phyloP scores from a whole-genome alignment of 2,329 filamentous ascomycete genomes.

The Colletotrichum phormii region DNA sequence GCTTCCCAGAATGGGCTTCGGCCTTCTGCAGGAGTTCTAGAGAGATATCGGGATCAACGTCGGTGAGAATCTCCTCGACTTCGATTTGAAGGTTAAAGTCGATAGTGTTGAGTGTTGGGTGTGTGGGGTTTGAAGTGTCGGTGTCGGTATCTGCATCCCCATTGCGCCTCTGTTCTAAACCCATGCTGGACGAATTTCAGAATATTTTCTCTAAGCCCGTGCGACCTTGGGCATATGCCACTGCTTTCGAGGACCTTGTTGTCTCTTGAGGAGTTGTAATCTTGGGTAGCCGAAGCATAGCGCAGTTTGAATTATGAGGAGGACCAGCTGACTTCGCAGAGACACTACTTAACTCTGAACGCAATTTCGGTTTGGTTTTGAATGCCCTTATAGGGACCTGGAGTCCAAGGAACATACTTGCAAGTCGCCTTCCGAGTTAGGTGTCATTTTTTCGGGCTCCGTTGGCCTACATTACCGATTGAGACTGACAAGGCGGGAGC shows the following conservation, averaged over 20 bases:
- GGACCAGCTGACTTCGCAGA: background rate
- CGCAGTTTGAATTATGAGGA: background rate
- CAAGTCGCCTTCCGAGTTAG: background rate
- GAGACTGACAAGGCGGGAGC: background rate
- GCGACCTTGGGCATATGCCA: background rate
- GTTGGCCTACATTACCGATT: background rate
- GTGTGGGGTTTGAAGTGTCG: background rate
- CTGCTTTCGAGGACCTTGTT: too few relatives aligned
- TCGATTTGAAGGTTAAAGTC: slow-evolving; percentile 38
- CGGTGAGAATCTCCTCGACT: slow-evolving; percentile 38
- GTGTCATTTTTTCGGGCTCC: slow-evolving; percentile 20
- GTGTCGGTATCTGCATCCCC: background rate
- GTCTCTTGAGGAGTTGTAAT: background rate
- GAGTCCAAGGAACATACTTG: background rate
- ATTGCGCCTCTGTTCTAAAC: background rate
- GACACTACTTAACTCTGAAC: background rate
- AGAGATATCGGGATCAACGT: slow-evolving; percentile 40
- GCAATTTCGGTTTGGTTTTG: background rate
- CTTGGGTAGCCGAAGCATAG: background rate
- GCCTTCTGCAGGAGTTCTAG: slow-evolving; percentile 39
- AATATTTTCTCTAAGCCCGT: background rate
- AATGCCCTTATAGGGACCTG: background rate
- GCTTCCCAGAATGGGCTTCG: slow-evolving; percentile 39
- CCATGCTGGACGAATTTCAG: background rate
- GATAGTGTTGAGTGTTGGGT: slow-evolving; percentile 28